phyloP scores from a whole-genome alignment of 441 rosid genomes.

The Arabidopsis lyrata region DNA sequence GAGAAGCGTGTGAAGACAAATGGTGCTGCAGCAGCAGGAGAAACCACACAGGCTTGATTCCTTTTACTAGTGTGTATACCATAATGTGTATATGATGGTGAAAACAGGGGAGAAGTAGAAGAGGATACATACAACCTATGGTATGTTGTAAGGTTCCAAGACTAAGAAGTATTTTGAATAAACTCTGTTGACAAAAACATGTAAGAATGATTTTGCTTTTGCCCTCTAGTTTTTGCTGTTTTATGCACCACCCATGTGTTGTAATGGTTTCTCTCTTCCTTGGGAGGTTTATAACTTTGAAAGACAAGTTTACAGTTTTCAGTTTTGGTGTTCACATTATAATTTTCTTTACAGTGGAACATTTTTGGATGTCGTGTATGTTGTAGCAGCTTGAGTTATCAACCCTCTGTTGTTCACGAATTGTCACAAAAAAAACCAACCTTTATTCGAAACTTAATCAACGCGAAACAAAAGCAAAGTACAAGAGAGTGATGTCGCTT shows the following conservation, averaged over 20 bases:
- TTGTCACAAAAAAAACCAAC: too few species aligned
- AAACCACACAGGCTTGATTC: constrained; percentile 62
- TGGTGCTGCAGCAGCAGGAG: constrained; percentile 47
- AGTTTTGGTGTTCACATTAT: not conserved
- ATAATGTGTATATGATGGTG: constrained; percentile 41
- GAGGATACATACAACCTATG: constrained; percentile 19
- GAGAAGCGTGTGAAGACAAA: constrained; percentile 61
- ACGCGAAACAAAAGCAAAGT: too few species aligned
- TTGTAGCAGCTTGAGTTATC: too few species aligned
- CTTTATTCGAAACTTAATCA: too few species aligned
- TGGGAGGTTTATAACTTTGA: constrained; percentile 4
- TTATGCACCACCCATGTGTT: not conserved
- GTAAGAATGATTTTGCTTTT: constrained; percentile 24
- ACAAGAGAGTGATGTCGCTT: too few species aligned
- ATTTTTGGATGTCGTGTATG: too few species aligned
- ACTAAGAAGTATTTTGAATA: constrained; percentile 31
- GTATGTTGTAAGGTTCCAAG: constrained; percentile 1
- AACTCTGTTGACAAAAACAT: constrained; percentile 36
- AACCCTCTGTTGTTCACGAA: too few species aligned
- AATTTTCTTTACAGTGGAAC: too few species aligned
- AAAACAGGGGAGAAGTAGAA: constrained; percentile 36
- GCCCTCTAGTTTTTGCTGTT: constrained; percentile 3
- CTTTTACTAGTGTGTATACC: constrained; percentile 26
- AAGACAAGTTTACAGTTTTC: not conserved
- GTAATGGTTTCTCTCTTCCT: constrained; percentile 2